Percentiles rank a stretch among this genome's conserved stretches.
Evolutionary conservation across 768 basidiomycete species (phyloP).

Genomic region (Agrocybe chaxingu): DNA sequence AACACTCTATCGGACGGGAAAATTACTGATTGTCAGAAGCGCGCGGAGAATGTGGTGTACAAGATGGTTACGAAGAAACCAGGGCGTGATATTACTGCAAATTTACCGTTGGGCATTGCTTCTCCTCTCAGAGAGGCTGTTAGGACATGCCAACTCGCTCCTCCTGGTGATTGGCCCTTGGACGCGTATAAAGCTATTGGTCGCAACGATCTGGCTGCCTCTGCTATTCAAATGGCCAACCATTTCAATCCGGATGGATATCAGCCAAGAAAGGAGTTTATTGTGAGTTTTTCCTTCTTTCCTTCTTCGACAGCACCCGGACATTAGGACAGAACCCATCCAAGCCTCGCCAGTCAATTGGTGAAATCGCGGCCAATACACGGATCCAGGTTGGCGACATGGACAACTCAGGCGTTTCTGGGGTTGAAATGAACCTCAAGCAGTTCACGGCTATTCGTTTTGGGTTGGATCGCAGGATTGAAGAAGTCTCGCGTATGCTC

Average conservation of each 20-base stretch:
- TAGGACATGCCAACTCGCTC: constrained; percentile 78
- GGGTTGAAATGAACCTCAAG: constrained; percentile 69
- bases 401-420: constrained; percentile 46
- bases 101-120: constrained; percentile 66
- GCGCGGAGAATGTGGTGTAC: constrained; percentile 64
- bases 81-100: constrained; percentile 46
- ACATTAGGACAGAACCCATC: constrained; percentile 43
- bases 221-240: constrained; percentile 46
- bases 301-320: neutral
- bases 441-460: constrained; percentile 85
- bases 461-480: constrained; percentile 83
- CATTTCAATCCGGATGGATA: constrained; percentile 51
- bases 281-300: constrained; percentile 35
- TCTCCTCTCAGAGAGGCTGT: constrained; percentile 82
- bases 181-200: constrained; percentile 67
- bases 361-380: constrained; percentile 47
- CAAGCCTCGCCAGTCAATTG: constrained; percentile 48
- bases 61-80: constrained; percentile 48
- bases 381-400: constrained; percentile 51
- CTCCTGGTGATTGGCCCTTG: constrained; percentile 72
- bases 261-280: constrained; percentile 51
- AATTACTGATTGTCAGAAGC: constrained; percentile 48
- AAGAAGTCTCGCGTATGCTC: constrained; percentile 89
- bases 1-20: constrained; percentile 55
- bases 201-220: constrained; percentile 71